Evolutionary conservation across 371 early-diverging fungal species (phyloP), one percentile per base, ranked within the genome.

Genomic region (Spraguea lophii): DNA sequence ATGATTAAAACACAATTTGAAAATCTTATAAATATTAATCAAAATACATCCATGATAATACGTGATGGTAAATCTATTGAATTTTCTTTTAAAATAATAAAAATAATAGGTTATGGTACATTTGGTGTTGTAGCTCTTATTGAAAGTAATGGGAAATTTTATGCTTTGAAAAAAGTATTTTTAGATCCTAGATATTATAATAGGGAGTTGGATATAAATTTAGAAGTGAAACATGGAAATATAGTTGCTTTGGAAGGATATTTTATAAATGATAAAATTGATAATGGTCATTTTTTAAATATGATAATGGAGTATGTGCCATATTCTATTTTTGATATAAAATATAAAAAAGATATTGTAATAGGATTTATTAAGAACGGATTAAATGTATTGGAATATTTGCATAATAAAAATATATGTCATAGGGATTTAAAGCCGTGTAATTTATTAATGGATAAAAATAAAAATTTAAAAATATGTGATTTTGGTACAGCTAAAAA

Each of bases 401-500:
- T 90, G 59, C 93, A 95, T 62, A 82, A 85, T 36, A 77, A 81
- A 69, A 74, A 85, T 13, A 87, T 95, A 9, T 72, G 91, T 34
- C 95, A 95, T 66, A 77, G 95, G 32, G 93, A 94, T 72, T 73
- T 92, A 44, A 94, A 92, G 61, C 92, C 91, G 32, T 80, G 84
- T 53, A 87, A 83, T 65, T 64, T 92, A 37, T 71, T 95, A 32
- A 85, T 95, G 58, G 88, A 89, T 68, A 76, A 76, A 7, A 21
- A 12, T 16, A 4, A 19, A 15, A 76, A 86, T 25, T 75, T 89
- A 55, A 94, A 94, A 72, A 76, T 95, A 54, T 90, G 93, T 71
- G 97, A 95, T 73, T 88, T 95, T 76, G 97, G 97, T 54, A 81
- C 59, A 61, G 94, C 94, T 44, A 95, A 92, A 69, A 77, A 82